Evolutionary conservation across 2,329 filamentous ascomycete genomes (phyloP), one percentile per base, ranked within the genome.

Genomic region (Colletotrichum noveboracense): DNA sequence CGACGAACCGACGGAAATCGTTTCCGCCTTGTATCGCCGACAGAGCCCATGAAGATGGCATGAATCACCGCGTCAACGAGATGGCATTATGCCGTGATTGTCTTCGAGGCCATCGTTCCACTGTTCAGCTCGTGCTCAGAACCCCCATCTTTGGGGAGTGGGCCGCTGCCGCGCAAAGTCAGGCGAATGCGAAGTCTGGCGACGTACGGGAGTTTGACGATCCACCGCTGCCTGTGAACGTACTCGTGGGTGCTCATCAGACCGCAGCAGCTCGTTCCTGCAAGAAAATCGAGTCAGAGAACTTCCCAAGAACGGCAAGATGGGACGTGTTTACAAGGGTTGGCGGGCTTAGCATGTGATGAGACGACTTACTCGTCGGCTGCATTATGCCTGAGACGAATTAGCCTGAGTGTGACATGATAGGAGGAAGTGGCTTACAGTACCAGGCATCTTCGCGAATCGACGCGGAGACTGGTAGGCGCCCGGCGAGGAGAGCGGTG

Each of bases 311-410:
- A 48, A 48, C 43, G 43, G 9, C 0, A 21, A 48, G 43, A 13
- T 48, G 43, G 43, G 43, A 21, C 9, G 18, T 48, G 18, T 12
- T 48, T 48, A 52, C 43, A 3, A 52, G 4, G 3, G 43, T 13
- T 52, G 43, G 10, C 10, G 43, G n/a, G 10, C n/a, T 2, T 7
- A 3, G 43, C 43, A 52, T 2, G 0, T 52, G 43, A 4, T 24
- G n/a, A 4, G 43, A 0, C 4, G 43, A 21, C 0, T 52, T 52
- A 0, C 6, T 24, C 3, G 12, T 7, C 4, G 10, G 10, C 43
- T 52, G n/a, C n/a, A 7, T 48, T 48, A 52, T 21, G 43, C n/a
- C 18, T 12, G 6, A 52, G 43, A 52, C 12, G 43, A 52, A 52
- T 21, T 7, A 52, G 43, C 12, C n/a, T 52, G 43, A 4, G n/a